Percentiles rank a stretch among this genome's conserved stretches.
These are phyloP conservation scores for Melanogaster broomeanus DNA, from an alignment of 768 basidiomycete species.

Conservation along the genomic window DNA sequence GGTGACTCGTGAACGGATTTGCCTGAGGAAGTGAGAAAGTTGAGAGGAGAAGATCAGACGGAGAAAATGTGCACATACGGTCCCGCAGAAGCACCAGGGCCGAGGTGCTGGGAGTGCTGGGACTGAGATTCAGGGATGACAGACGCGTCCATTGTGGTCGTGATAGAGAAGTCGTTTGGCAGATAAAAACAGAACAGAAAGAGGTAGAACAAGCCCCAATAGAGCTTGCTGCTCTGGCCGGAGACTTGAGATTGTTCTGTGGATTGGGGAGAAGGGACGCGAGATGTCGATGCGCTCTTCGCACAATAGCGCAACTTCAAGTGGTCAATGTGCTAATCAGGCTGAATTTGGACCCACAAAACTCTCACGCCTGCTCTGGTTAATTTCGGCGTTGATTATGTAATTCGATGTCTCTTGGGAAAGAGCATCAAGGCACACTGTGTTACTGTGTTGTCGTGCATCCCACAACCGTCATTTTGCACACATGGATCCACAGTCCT, in stretches of 20 bases:
- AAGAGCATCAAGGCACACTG: too few species aligned
- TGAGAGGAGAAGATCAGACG: slow-evolving; percentile 4
- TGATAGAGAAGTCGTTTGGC: background rate
- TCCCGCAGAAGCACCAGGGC: slow-evolving; percentile 23
- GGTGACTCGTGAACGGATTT: slow-evolving; percentile 75
- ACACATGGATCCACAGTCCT: too few species aligned
- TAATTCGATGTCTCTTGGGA: too few species aligned
- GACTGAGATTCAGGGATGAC: slow-evolving; percentile 16
- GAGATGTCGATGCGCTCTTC: background rate
- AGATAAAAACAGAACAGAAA: background rate
- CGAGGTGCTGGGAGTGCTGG: slow-evolving; percentile 18
- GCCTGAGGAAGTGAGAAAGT: slow-evolving; percentile 35
- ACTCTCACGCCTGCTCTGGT: background rate
- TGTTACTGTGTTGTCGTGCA: too few species aligned
- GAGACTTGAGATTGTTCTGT: background rate
- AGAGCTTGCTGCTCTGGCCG: background rate
- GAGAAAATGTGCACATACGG: slow-evolving; percentile 28
- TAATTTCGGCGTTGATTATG: slow-evolving; percentile 11
- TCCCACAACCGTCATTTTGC: too few species aligned
- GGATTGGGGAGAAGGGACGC: background rate
- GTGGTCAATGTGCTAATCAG: slow-evolving; percentile 11
- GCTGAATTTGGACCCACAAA: slow-evolving; percentile 21
- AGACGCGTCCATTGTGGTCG: slow-evolving; percentile 16
- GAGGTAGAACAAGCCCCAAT: background rate
- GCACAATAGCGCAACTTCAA: slow-evolving; percentile 13